Base-by-base conservation (phyloP, 441 rosid genomes). In the Erysimum cheiri region DNA sequence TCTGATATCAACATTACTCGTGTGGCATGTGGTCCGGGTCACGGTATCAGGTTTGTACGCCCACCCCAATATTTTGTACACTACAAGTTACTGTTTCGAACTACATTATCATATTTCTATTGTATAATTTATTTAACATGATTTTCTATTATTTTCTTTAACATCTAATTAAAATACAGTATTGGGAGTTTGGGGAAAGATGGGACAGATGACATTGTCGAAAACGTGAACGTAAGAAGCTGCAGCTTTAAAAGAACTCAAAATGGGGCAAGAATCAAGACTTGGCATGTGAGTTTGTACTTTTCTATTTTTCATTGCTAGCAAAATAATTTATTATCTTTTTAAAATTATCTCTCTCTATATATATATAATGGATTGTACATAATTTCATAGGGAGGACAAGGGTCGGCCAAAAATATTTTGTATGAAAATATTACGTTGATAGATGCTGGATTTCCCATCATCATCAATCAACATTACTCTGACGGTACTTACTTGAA, bases 11-110 rank as follows among this genome's bases (percentile, higher is more conserved):
- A 36, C 15, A 48, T 73, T 26, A 65, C 67, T 32, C 33, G 49
- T 44, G 60, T 73, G 12, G 46, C 71, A 17, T 73, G 77, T 39
- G 77, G 77, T 37, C 77, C 77, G 17, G 77, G 77, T 58, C 77
- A 73, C 13, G 77, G 77, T 4, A 73, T 73, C 48, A 73, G 77
- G 77, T 73, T 52, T 3, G 15, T 5, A 19, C 22, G 1, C 1
- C 22, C 22, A 19, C 22, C 22, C 22, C 22, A 19, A 19, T 19
- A 19, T 0, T 19, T 19, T 19, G 10, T 6, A 13, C 9, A 14
- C 19, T 14, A 43, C 5, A 12, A 39, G 43, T 39, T 39, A 39
- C 19, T n/a, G 24, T 53, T 37, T 50, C 9, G 4, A 44, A 44
- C 4, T 6, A 44, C 3, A 6, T 15, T 44, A 44, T 15, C 15